These are phyloP conservation scores for Aspergillus bertholletiae DNA, from an alignment of 495 filamentous ascomycete species.

Conservation along the genomic window DNA sequence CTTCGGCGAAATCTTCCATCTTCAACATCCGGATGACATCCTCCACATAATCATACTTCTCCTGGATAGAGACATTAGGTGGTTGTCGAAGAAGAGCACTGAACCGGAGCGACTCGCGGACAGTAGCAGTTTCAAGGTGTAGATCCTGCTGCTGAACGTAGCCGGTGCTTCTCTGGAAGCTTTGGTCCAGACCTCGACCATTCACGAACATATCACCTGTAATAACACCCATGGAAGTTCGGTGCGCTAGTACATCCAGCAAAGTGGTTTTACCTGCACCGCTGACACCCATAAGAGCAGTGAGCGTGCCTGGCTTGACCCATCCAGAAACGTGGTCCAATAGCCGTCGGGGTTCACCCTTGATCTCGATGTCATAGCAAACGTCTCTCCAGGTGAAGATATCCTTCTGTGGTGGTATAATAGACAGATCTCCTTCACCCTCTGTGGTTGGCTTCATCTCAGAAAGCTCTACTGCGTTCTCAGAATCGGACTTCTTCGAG, in stretches of 20 bases:
- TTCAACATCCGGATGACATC: constrained; percentile 47
- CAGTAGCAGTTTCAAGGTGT: constrained; percentile 79
- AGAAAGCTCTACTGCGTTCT: constrained; percentile 25
- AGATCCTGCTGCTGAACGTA: constrained; percentile 95
- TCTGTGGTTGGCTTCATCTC: constrained; percentile 12
- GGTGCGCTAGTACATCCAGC: constrained; percentile 55
- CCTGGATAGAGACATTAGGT: constrained; percentile 28
- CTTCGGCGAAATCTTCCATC: constrained; percentile 42
- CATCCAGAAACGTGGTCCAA: constrained; percentile 65
- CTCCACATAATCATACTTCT: constrained; percentile 49
- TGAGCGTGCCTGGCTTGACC: constrained; percentile 67
- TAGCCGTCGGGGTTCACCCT: constrained; percentile 52
- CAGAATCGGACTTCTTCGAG: constrained; percentile 39
- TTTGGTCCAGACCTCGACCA: constrained; percentile 53
- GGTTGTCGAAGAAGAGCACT: constrained; percentile 83
- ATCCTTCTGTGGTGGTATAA: constrained; percentile 41
- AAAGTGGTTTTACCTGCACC: constrained; percentile 67
- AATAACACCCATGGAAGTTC: constrained; percentile 47
- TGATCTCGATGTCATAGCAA: constrained; percentile 64
- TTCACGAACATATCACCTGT: constrained; percentile 52
- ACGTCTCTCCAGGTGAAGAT: constrained; percentile 76
- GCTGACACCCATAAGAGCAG: constrained; percentile 60
- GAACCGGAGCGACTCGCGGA: constrained; percentile 78
- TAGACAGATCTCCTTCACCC: constrained; percentile 31
- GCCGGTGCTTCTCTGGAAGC: constrained; percentile 87